These are phyloP conservation scores for Globisporangium ultimum DNA, from an alignment of 352 stramenopile species.

Conservation along the genomic window DNA sequence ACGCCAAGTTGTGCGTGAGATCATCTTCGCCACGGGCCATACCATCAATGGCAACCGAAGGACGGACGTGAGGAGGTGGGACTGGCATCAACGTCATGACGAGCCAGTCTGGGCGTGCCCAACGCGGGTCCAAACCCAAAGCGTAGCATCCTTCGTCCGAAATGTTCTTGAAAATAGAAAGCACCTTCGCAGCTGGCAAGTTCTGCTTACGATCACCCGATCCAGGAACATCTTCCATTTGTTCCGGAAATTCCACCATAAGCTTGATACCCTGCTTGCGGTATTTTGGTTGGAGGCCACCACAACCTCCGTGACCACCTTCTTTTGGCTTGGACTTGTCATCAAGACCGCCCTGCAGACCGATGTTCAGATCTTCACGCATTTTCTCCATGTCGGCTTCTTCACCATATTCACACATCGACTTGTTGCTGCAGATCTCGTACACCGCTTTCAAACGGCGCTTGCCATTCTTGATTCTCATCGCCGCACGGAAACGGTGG, in stretches of 20 bases:
- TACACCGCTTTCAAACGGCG: constrained; percentile 93
- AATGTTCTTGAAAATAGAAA: constrained; percentile 98
- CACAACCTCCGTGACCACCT: constrained; percentile 77
- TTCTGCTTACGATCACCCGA: constrained; percentile 97
- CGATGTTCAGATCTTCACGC: constrained; percentile 83
- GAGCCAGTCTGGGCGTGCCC: constrained; percentile 97
- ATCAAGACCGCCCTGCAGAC: constrained; percentile 76
- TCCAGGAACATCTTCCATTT: constrained; percentile 93
- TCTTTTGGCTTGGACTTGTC: constrained; percentile 84
- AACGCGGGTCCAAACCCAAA: constrained; percentile 94
- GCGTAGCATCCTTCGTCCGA: constrained; percentile 94
- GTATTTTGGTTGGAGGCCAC: constrained; percentile 93
- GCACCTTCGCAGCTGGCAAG: constrained; percentile 91
- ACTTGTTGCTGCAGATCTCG: constrained; percentile 91
- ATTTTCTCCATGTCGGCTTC: constrained; percentile 88
- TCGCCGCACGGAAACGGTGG: constrained; percentile 73
- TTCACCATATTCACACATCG: constrained; percentile 84
- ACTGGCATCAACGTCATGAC: constrained; percentile 98
- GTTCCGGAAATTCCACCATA: constrained; percentile 94
- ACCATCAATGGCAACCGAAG: constrained; percentile 94
- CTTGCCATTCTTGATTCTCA: constrained; percentile 89
- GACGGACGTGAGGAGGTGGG: constrained; percentile 96
- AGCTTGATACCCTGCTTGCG: constrained; percentile 94
- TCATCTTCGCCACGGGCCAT: constrained; percentile 96
- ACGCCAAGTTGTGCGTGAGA: constrained; percentile 97